Evolutionary conservation across 495 filamentous ascomycete genomes (phyloP).

Genomic region (Penicillium cinerascens): DNA sequence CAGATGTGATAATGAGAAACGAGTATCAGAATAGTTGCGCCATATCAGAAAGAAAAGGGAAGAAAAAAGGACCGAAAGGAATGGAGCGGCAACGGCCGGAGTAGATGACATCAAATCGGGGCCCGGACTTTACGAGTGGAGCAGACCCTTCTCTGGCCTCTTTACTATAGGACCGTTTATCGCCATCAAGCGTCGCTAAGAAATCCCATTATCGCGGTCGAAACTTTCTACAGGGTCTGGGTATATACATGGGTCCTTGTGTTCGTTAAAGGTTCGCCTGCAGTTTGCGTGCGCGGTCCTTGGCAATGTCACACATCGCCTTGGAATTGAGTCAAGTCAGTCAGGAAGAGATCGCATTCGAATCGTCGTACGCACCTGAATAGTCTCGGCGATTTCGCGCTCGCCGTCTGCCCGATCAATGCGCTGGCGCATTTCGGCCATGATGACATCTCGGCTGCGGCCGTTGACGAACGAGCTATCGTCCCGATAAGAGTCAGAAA

Average conservation of each 20-base stretch:
- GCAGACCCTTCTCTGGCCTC: slow-evolving; percentile 10
- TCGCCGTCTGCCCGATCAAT: slow-evolving; percentile 66
- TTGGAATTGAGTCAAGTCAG: slow-evolving; percentile 25
- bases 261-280: slow-evolving; percentile 23
- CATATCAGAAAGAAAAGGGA: neutral
- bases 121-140: slow-evolving; percentile 12
- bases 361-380: slow-evolving; percentile 57
- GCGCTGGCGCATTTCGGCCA: slow-evolving; percentile 78
- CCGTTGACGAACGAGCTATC: slow-evolving; percentile 84
- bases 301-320: slow-evolving; percentile 74
- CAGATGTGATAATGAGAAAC: neutral
- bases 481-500: slow-evolving; percentile 11
- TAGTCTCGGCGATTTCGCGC: slow-evolving; percentile 67
- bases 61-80: slow-evolving; percentile 12
- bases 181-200: slow-evolving; percentile 3
- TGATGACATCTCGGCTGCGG: slow-evolving; percentile 64
- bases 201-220: neutral
- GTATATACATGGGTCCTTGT: neutral
- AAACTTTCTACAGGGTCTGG: neutral
- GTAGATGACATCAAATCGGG: slow-evolving; percentile 32
- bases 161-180: neutral
- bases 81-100: slow-evolving; percentile 25
- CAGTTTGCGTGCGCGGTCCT: slow-evolving; percentile 56
- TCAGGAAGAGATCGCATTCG: neutral
- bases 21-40: neutral